Evolutionary conservation across 2,329 filamentous ascomycete species (phyloP).

Genomic region (Hypocreales sp.): DNA sequence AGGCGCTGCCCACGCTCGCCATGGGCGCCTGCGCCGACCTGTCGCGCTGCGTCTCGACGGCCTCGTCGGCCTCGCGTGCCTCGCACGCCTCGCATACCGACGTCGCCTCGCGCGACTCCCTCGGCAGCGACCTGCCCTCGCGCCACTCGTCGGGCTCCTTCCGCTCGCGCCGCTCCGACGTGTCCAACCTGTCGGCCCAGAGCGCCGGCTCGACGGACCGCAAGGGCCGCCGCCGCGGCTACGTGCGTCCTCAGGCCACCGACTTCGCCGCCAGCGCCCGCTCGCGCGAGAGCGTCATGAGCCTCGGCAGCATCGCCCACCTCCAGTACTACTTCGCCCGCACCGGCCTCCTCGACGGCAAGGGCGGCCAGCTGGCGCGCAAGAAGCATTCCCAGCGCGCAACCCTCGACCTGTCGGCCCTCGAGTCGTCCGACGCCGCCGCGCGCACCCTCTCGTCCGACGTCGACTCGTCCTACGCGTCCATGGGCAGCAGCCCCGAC

Average conservation of each 20-base stretch:
- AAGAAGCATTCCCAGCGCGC: slow-evolving; percentile 47
- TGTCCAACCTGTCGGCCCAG: slow-evolving; percentile 22
- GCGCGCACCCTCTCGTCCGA: slow-evolving; percentile 30
- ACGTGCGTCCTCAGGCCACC: slow-evolving; percentile 74
- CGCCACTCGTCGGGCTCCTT: slow-evolving; percentile 50
- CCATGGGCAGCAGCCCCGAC: slow-evolving; percentile 44
- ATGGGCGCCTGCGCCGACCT: slow-evolving; percentile 42
- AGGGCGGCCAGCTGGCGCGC: slow-evolving; percentile 71
- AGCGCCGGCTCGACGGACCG: slow-evolving; percentile 29
- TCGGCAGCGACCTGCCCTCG: slow-evolving; percentile 35
- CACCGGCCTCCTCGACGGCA: slow-evolving; percentile 84
- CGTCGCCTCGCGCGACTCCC: slow-evolving; percentile 33
- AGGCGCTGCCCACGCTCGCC: slow-evolving; percentile 45
- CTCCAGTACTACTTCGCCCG: slow-evolving; percentile 97
- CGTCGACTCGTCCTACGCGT: slow-evolving; percentile 43
- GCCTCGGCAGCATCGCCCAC: slow-evolving; percentile 89
- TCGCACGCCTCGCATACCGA: slow-evolving; percentile 39
- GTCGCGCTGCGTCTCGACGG: slow-evolving; percentile 48
- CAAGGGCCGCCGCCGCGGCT: slow-evolving; percentile 51
- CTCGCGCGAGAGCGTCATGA: slow-evolving; percentile 89
- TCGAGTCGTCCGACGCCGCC: slow-evolving; percentile 20
- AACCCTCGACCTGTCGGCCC: slow-evolving; percentile 40
- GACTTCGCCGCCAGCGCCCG: slow-evolving; percentile 83
- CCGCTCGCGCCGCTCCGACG: slow-evolving; percentile 27
- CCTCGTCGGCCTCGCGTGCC: slow-evolving; percentile 41